phyloP scores from a whole-genome alignment of 768 basidiomycete species.

The Tephrocybe sp. region DNA sequence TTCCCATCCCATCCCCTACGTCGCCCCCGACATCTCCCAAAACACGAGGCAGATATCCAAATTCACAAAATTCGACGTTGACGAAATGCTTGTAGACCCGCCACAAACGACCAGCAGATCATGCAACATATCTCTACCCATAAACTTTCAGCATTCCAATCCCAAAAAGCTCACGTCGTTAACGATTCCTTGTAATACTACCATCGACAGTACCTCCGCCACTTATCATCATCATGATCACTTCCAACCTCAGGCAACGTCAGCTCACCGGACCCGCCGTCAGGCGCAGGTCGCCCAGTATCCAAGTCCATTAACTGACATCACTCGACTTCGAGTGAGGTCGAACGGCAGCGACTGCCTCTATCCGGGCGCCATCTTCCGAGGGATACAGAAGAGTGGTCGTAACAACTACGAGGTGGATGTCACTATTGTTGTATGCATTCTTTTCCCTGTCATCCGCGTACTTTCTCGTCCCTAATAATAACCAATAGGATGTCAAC shows the following conservation, averaged over 20 bases:
- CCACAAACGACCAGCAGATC: slow-evolving; percentile 12
- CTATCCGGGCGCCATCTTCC: slow-evolving; percentile 86
- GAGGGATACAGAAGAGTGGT: slow-evolving; percentile 92
- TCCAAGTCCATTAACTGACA: slow-evolving; percentile 64
- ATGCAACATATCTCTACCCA: slow-evolving; percentile 18
- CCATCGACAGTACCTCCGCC: slow-evolving; percentile 12
- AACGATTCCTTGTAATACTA: slow-evolving; percentile 23
- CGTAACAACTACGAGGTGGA: slow-evolving; percentile 93
- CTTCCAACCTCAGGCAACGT: slow-evolving; percentile 14
- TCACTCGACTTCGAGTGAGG: slow-evolving; percentile 74
- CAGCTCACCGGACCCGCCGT: slow-evolving; percentile 18
- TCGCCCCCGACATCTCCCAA: slow-evolving; percentile 23
- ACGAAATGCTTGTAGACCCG: slow-evolving; percentile 34
- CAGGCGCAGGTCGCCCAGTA: slow-evolving; percentile 19
- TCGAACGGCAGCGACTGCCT: slow-evolving; percentile 75
- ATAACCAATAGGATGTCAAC: slow-evolving; percentile 67
- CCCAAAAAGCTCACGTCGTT: slow-evolving; percentile 23
- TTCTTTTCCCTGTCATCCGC: slow-evolving; percentile 22
- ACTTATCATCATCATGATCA: slow-evolving; percentile 13
- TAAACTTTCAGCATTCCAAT: slow-evolving; percentile 19
- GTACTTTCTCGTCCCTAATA: slow-evolving; percentile 8
- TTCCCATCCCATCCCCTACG: slow-evolving; percentile 21
- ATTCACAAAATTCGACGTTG: slow-evolving; percentile 28
- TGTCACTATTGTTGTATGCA: slow-evolving; percentile 84
- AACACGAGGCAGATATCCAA: slow-evolving; percentile 29